Evolutionary conservation across 2,329 filamentous ascomycete species (phyloP).

Genomic region (Geosmithia putterillii): DNA sequence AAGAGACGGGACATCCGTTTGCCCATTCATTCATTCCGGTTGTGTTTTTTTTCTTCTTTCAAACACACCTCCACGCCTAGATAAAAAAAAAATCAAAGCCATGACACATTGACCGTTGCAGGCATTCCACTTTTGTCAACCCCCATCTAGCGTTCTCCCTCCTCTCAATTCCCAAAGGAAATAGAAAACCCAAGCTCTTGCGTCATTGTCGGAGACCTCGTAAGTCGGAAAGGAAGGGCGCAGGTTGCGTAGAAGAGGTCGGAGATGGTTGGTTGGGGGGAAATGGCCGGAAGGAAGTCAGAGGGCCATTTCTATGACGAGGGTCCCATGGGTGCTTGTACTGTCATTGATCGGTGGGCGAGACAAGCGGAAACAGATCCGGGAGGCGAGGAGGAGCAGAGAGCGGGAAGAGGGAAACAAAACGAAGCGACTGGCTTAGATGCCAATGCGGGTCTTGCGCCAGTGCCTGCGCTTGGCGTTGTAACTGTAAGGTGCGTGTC

Average conservation of each 20-base stretch:
- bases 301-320: too few relatives aligned
- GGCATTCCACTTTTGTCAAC: too few relatives aligned
- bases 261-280: too few relatives aligned
- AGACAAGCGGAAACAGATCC: background rate
- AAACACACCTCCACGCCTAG: conserved; percentile 10
- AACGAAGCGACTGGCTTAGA: conserved; percentile 54
- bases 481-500: conserved; percentile 53
- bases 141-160: conserved; percentile 1
- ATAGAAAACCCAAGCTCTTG: too few relatives aligned
- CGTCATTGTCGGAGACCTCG: too few relatives aligned
- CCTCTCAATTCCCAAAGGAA: background rate
- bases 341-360: background rate
- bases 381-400: conserved; percentile 8
- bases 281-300: too few relatives aligned
- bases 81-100: too few relatives aligned
- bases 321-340: background rate
- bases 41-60: conserved; percentile 9
- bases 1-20: too few relatives aligned
- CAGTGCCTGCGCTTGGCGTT: conserved; percentile 99
- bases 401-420: background rate
- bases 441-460: conserved; percentile 99
- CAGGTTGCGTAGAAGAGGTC: too few relatives aligned
- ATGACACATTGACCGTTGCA: too few relatives aligned
- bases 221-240: too few relatives aligned
- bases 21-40: conserved; percentile 14